phyloP scores from a whole-genome alignment of 805 yeast genomes.

The Wickerhamiella dianesei region DNA sequence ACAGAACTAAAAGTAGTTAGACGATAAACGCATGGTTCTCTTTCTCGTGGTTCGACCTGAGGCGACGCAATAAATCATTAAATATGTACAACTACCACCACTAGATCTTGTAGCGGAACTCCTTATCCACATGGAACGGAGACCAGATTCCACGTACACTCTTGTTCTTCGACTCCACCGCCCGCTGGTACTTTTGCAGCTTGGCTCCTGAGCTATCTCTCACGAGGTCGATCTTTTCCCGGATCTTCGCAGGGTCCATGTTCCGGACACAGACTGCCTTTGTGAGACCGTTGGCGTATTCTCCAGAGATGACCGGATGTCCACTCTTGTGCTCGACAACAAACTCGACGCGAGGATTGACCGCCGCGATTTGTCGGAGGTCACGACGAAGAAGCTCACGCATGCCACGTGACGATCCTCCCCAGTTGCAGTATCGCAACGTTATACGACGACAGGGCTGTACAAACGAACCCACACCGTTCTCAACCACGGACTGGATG shows the following conservation, averaged over 20 bases:
- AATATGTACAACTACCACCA: not conserved
- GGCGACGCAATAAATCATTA: not conserved
- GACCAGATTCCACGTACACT: constrained; percentile 97
- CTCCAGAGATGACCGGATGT: constrained; percentile 63
- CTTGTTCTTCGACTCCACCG: constrained; percentile 66
- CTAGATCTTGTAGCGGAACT: constrained; percentile 35
- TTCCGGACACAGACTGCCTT: constrained; percentile 70
- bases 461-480: constrained; percentile 27
- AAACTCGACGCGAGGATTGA: constrained; percentile 57
- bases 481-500: constrained; percentile 15
- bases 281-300: constrained; percentile 34
- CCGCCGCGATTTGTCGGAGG: constrained; percentile 41
- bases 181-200: constrained; percentile 50
- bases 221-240: constrained; percentile 48
- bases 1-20: too few species aligned
- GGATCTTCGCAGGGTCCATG: constrained; percentile 45
- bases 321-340: constrained; percentile 59
- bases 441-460: constrained; percentile 54
- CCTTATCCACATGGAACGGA: constrained; percentile 65
- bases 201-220: constrained; percentile 56
- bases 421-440: constrained; percentile 84
- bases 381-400: constrained; percentile 45
- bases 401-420: constrained; percentile 84
- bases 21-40: too few species aligned
- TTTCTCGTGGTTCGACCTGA: not conserved